Conservation (phyloP, 2,329 filamentous ascomycete species). For the Hymenoscyphus salicellus region DNA sequence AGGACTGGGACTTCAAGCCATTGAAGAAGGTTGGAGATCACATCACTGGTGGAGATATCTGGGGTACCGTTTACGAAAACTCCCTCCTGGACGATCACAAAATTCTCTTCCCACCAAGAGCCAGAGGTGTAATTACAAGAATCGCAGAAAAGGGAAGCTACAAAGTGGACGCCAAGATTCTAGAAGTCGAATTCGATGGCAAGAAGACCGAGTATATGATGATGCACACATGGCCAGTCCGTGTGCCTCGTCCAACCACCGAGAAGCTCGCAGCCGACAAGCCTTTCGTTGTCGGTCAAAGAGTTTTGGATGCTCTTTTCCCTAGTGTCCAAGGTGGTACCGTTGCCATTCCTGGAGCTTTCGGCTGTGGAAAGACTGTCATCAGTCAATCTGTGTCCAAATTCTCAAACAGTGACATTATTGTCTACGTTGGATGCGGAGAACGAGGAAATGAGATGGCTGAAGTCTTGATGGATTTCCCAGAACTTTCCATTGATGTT, state of each 20-base stretch:
- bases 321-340: constrained; percentile 96
- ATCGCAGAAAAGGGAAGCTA: constrained; percentile 88
- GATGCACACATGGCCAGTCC: constrained; percentile 99
- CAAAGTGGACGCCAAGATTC: constrained; percentile 87
- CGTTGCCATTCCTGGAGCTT: constrained; percentile 95
- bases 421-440: constrained; percentile 89
- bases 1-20: constrained; percentile 96
- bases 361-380: constrained; percentile 98
- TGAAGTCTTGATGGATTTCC: constrained; percentile 99
- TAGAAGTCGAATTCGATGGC: constrained; percentile 96
- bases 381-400: constrained; percentile 98
- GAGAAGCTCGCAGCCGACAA: constrained; percentile 88
- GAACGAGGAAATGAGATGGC: constrained; percentile 99
- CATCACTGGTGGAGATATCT: constrained; percentile 93
- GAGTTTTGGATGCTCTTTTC: constrained; percentile 94
- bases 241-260: constrained; percentile 85
- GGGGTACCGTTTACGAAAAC: constrained; percentile 94
- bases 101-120: constrained; percentile 86
- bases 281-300: constrained; percentile 94
- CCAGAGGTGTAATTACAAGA: constrained; percentile 85
- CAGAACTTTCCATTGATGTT: constrained; percentile 91
- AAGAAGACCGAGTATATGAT: constrained; percentile 92
- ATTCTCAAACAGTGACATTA: constrained; percentile 99
- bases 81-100: constrained; percentile 90
- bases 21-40: constrained; percentile 92